phyloP scores from a whole-genome alignment of 2,329 filamentous ascomycete species.

The Phyllosticta ampelicida region DNA sequence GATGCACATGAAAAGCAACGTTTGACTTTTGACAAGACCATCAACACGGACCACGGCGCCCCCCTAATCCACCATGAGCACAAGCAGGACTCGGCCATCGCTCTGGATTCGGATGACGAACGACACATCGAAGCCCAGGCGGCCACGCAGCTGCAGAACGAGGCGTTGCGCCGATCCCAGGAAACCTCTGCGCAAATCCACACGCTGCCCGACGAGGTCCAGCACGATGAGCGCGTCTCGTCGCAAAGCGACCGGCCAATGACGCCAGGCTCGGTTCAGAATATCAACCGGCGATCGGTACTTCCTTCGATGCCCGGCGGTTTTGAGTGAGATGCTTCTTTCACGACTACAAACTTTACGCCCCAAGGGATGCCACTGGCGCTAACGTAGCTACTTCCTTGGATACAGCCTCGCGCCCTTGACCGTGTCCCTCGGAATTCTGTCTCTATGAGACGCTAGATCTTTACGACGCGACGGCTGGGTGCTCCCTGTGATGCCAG shows the following conservation, averaged over 20 bases:
- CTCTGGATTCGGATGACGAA: slow-evolving; percentile 21
- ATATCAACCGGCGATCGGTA: background rate
- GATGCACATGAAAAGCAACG: slow-evolving; percentile 23
- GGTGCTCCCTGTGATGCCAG: background rate
- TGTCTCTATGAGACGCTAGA: slow-evolving; percentile 2
- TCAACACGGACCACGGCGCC: background rate
- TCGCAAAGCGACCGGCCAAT: slow-evolving; percentile 2
- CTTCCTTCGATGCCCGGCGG: slow-evolving; percentile 8
- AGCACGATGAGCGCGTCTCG: background rate
- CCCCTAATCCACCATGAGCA: slow-evolving; percentile 1
- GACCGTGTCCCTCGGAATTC: slow-evolving; percentile 6
- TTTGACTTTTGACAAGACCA: slow-evolving; percentile 13
- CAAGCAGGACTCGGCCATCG: slow-evolving; percentile 10
- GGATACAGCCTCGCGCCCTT: slow-evolving; percentile 5
- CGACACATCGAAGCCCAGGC: slow-evolving; percentile 25
- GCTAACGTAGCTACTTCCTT: slow-evolving; percentile 2
- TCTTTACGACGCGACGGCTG: background rate
- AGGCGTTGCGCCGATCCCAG: slow-evolving; percentile 1
- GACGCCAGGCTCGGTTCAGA: background rate
- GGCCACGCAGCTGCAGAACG: slow-evolving; percentile 23
- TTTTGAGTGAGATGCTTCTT: slow-evolving; percentile 9
- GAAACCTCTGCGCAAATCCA: background rate
- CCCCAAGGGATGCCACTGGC: background rate
- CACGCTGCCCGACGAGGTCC: background rate
- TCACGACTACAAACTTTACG: background rate